A percentile compares a stretch with the other conserved stretches of the same genome.
These are phyloP conservation scores for Poterioochromonas sp. DNA, from an alignment of 352 stramenopile genomes.

Conservation along the genomic window DNA sequence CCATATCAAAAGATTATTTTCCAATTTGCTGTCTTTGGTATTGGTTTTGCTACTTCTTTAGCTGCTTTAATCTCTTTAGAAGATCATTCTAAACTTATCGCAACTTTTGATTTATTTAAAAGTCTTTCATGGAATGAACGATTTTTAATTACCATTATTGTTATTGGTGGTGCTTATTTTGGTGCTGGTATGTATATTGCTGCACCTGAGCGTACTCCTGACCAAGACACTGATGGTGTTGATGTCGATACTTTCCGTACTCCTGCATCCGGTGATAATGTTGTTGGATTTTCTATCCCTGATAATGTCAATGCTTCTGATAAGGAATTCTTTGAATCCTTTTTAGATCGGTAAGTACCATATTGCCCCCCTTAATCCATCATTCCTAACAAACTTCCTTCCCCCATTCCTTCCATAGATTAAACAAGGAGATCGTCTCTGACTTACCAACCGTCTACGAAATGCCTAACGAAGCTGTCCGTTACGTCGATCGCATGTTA, in stretches of 20 bases:
- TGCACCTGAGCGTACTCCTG: background rate
- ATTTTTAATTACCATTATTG: background rate
- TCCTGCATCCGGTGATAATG: background rate
- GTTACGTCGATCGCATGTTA: slow-evolving; percentile 57
- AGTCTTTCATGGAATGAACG: background rate
- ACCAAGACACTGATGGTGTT: background rate
- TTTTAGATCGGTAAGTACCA: background rate
- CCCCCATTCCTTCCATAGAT: background rate
- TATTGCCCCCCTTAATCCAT: background rate
- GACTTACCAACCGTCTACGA: slow-evolving; percentile 28
- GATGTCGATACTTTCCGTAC: background rate
- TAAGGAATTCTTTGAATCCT: slow-evolving; percentile 3
- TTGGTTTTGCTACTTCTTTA: background rate
- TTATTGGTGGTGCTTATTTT: slow-evolving; percentile 10
- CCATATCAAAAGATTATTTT: background rate
- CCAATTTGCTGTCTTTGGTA: slow-evolving; percentile 3
- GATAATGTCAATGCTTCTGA: background rate
- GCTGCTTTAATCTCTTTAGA: background rate
- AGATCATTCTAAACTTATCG: background rate
- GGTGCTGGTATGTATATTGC: slow-evolving; percentile 11
- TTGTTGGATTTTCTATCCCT: background rate
- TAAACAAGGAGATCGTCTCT: background rate
- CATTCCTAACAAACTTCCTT: background rate
- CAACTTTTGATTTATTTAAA: background rate
- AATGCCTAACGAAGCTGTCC: slow-evolving; percentile 40